Percentiles rank a stretch among this genome's conserved stretches.
phyloP scores from a whole-genome alignment of 306 rosid genomes.

The Sindora glabra region DNA sequence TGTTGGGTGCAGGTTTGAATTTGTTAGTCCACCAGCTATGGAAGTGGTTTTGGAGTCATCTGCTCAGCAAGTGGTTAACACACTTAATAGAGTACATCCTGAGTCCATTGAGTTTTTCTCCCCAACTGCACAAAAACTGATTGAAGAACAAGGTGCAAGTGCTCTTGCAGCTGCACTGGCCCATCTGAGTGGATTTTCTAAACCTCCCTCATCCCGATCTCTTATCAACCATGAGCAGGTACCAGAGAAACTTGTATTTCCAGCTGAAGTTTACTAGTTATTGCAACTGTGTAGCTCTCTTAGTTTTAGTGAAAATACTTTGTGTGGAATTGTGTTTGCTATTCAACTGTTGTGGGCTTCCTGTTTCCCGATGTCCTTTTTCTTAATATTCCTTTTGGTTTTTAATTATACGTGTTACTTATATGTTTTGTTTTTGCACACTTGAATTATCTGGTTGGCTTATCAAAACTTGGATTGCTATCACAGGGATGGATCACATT shows the following conservation, averaged over 20 bases:
- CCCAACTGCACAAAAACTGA: conserved; percentile 75
- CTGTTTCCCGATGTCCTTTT: neutral
- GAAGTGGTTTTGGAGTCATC: conserved; percentile 77
- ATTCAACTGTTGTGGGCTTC: neutral
- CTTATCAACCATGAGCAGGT: conserved; percentile 89
- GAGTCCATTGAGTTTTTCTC: conserved; percentile 76
- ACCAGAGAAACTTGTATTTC: conserved; percentile 1
- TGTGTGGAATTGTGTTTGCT: neutral
- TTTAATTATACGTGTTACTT: neutral
- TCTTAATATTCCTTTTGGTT: neutral
- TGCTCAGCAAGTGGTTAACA: conserved; percentile 77
- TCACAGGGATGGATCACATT: conserved; percentile 91
- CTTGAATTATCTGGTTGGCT: conserved; percentile 7
- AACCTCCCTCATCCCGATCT: conserved; percentile 89
- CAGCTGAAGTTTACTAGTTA: neutral
- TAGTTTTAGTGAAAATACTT: neutral
- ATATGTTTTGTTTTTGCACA: neutral
- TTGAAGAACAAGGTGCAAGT: conserved; percentile 71
- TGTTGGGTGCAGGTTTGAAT: conserved; percentile 88
- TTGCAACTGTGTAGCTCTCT: neutral
- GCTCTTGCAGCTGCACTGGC: conserved; percentile 99
- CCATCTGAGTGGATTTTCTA: conserved; percentile 86
- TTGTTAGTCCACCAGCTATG: conserved; percentile 61
- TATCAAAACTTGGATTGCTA: conserved; percentile 13
- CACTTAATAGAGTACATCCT: conserved; percentile 81